Percentiles rank a stretch among this genome's conserved stretches.
Conservation (phyloP, 108 stramenopile genomes). For the Cylindrotheca closterium region DNA sequence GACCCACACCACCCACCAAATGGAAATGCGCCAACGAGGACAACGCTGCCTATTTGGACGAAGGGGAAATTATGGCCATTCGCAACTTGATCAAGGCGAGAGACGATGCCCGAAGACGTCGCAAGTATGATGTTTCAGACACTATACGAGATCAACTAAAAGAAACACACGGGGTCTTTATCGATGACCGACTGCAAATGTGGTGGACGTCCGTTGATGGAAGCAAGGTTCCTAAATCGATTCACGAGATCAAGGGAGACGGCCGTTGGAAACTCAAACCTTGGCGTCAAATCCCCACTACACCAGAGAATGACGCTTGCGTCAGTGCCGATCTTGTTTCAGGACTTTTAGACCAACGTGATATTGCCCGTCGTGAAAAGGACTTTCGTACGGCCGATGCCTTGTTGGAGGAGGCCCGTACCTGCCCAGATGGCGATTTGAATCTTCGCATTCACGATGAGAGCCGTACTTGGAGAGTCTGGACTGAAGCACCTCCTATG, state of each 20-base stretch:
- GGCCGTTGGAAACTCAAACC: conserved; percentile 70
- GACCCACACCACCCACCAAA: conserved; percentile 43
- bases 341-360: conserved; percentile 65
- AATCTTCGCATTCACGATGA: conserved; percentile 79
- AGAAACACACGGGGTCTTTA: conserved; percentile 53
- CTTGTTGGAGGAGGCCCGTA: conserved; percentile 64
- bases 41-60: conserved; percentile 37
- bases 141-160: conserved; percentile 70
- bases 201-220: conserved; percentile 81
- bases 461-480: conserved; percentile 81
- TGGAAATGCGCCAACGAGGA: conserved; percentile 84
- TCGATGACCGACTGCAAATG: conserved; percentile 78
- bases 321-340: conserved; percentile 71
- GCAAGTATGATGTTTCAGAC: conserved; percentile 69
- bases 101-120: conserved; percentile 57
- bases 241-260: conserved; percentile 75
- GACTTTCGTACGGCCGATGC: conserved; percentile 77
- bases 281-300: conserved; percentile 84
- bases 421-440: conserved; percentile 63
- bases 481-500: conserved; percentile 68
- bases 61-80: conserved; percentile 40
- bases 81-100: conserved; percentile 54
- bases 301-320: conserved; percentile 72
- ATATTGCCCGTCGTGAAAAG: conserved; percentile 74
- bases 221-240: conserved; percentile 50